These are phyloP conservation scores for Eremothecium coryli DNA, from an alignment of 1,139 yeast species.

Conservation along the genomic window DNA sequence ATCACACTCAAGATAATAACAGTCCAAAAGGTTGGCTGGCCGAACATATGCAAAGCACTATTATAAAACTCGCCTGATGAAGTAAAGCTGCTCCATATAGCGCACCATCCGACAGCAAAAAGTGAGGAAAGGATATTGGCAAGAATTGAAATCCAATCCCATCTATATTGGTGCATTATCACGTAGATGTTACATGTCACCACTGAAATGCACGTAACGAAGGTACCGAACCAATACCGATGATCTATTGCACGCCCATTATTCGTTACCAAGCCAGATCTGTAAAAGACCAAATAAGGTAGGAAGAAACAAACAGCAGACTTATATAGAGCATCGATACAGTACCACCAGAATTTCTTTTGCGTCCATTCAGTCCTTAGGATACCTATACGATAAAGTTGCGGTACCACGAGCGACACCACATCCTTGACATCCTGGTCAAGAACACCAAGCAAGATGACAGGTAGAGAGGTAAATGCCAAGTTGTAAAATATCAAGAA, in stretches of 20 bases:
- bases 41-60: constrained; percentile 67
- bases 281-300: constrained; percentile 63
- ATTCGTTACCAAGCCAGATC: constrained; percentile 46
- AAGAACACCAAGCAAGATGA: constrained; percentile 77
- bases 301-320: constrained; percentile 77
- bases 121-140: constrained; percentile 57
- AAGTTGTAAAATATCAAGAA: constrained; percentile 85
- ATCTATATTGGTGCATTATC: constrained; percentile 71
- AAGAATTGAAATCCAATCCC: constrained; percentile 83
- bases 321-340: constrained; percentile 83
- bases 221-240: constrained; percentile 76
- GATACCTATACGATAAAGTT: constrained; percentile 78
- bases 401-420: constrained; percentile 82
- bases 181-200: constrained; percentile 74
- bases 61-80: constrained; percentile 64
- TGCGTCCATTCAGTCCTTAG: constrained; percentile 73
- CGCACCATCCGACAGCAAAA: constrained; percentile 78
- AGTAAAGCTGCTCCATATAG: constrained; percentile 65
- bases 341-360: constrained; percentile 70
- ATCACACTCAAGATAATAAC: constrained; percentile 62
- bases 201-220: constrained; percentile 71
- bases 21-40: constrained; percentile 73
- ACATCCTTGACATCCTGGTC: constrained; percentile 89
- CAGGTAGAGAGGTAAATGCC: constrained; percentile 92
- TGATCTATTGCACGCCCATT: constrained; percentile 69